Evolutionary conservation across 441 rosid genomes (phyloP), one percentile per base, ranked within the genome.

Genomic region (Bruguiera hainesii): DNA sequence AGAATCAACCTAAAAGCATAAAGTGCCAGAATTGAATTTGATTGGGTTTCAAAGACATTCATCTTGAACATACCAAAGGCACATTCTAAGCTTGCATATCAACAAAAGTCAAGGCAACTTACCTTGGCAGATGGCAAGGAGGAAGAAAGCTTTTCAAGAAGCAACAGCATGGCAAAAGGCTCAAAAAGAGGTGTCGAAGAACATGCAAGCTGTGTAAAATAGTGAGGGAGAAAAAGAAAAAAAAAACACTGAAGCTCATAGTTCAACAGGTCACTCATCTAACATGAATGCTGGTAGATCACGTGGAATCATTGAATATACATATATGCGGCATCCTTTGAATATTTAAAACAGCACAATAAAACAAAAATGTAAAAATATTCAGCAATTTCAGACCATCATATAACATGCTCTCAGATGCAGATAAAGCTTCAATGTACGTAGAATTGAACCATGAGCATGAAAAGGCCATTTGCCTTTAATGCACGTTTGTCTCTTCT

Each of bases 91-190:
- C 33, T 61, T 19, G 68, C 42, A 67, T 18, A 29, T 61, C 42
- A 42, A 56, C 31, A 52, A 60, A 33, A 63, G 64, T 56, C 18
- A 29, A 30, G 49, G 56, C 67, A 61, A 73, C 88, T 62, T 57
- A 88, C 99, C 98, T 89, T 94, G 63, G 98, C 98, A 19, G 81
- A 79, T 37, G 85, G 84, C 78, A 94, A 78, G 67, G 96, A 81
- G 68, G 99, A 91, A 56, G 97, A 88, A 70, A 94, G 96, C 73
- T 94, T 94, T 79, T 89, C 98, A 66, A 94, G 91, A 70, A 94
- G 89, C 76, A 94, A 78, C 0, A 93, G 98, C 72, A 91, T 72
- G 72, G 85, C 86, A 83, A 80, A 94, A 63, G 99, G 96, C 81
- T 89, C 99, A 77, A 88, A 89, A 55, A 89, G 83, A 35, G 98